phyloP scores from a whole-genome alignment of 2,329 filamentous ascomycete species.

The Mycosphaerelloides madeirae region DNA sequence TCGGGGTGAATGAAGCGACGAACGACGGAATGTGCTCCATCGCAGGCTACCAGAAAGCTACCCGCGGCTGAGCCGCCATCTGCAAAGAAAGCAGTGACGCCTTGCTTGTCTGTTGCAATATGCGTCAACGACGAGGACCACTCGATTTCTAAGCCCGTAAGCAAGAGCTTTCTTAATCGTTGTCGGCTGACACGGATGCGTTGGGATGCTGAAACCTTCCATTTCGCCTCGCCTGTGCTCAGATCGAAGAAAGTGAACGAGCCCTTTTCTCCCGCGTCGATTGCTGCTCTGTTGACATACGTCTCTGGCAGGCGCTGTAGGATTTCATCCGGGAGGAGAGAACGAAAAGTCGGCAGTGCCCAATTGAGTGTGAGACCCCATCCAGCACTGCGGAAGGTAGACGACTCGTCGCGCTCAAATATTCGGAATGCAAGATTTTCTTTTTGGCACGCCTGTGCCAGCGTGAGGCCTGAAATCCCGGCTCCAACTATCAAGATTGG shows the following conservation, averaged over 20 bases:
- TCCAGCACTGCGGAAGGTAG: slow-evolving; percentile 11
- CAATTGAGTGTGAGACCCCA: slow-evolving; percentile 64
- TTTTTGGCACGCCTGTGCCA: slow-evolving; percentile 19
- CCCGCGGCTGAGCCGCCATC: slow-evolving; percentile 9
- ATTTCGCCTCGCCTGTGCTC: slow-evolving; percentile 36
- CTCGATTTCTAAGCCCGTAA: slow-evolving; percentile 7
- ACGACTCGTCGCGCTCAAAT: slow-evolving; percentile 19
- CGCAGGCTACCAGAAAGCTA: slow-evolving; percentile 11
- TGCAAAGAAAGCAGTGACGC: slow-evolving; percentile 5
- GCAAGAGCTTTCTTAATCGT: slow-evolving; percentile 3
- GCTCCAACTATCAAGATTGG: slow-evolving; percentile 21
- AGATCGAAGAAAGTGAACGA: slow-evolving; percentile 56
- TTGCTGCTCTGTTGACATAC: slow-evolving; percentile 52
- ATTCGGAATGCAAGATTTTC: slow-evolving; percentile 14
- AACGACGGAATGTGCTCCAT: slow-evolving; percentile 9
- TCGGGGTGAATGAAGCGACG: slow-evolving; percentile 9
- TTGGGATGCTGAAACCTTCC: slow-evolving; percentile 19
- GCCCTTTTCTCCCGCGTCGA: slow-evolving; percentile 44
- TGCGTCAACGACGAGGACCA: slow-evolving; percentile 9
- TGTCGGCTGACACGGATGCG: slow-evolving; percentile 11
- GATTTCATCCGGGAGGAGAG: slow-evolving; percentile 49
- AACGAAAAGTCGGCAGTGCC: slow-evolving; percentile 51
- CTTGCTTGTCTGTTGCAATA: slow-evolving; percentile 3
- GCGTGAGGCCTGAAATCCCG: slow-evolving; percentile 17
- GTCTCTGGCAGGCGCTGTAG: slow-evolving; percentile 45